phyloP scores from a whole-genome alignment of 768 basidiomycete genomes.

The Lentinula boryana region DNA sequence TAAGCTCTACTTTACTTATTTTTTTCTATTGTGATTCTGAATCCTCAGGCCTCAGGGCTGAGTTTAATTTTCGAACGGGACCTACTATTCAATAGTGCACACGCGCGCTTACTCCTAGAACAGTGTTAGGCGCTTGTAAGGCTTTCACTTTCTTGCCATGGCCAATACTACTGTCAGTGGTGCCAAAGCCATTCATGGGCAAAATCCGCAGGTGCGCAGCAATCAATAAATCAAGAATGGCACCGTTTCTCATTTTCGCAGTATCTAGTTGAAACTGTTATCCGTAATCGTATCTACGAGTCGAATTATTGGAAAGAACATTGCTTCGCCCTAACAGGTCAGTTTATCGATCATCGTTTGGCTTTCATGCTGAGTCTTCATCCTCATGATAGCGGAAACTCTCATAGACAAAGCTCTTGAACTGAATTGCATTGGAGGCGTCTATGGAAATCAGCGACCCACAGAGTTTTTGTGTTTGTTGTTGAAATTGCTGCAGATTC shows the following conservation, averaged over 20 bases:
- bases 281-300: slow-evolving; percentile 94
- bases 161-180: slow-evolving; percentile 55
- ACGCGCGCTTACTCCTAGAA: background rate
- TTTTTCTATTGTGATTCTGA: background rate
- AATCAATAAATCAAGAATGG: background rate
- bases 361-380: background rate
- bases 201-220: slow-evolving; percentile 81
- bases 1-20: background rate
- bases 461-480: slow-evolving; percentile 92
- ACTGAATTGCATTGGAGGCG: slow-evolving; percentile 80
- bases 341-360: slow-evolving; percentile 13
- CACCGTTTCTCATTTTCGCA: slow-evolving; percentile 25
- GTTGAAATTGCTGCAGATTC: slow-evolving; percentile 92
- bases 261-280: slow-evolving; percentile 95
- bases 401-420: slow-evolving; percentile 92
- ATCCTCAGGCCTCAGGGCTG: too few relatives aligned
- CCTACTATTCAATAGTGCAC: too few relatives aligned
- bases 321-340: slow-evolving; percentile 94
- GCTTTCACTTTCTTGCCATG: slow-evolving; percentile 5
- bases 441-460: slow-evolving; percentile 91
- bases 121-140: background rate
- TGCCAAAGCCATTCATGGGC: slow-evolving; percentile 88
- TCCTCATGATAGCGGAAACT: slow-evolving; percentile 60
- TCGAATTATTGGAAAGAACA: slow-evolving; percentile 96
- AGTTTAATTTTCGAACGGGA: too few relatives aligned